These are phyloP conservation scores for Chaetomium sp. DNA, from an alignment of 2,329 filamentous ascomycete genomes.

Conservation along the genomic window DNA sequence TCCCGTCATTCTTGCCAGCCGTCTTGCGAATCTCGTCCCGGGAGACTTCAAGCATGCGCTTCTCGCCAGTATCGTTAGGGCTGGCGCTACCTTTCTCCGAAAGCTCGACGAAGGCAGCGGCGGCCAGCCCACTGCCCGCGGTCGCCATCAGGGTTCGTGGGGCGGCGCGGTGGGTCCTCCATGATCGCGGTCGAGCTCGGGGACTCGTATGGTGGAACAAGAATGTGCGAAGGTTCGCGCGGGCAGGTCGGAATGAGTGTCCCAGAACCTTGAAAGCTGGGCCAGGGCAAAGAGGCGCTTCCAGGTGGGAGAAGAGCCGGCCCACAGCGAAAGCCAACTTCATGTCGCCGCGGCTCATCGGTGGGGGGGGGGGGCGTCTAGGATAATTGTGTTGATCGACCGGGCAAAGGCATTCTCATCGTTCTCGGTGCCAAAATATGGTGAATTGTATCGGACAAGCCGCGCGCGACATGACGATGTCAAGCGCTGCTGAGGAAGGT, in stretches of 20 bases:
- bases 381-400: slow-evolving; percentile 10
- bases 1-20: slow-evolving; percentile 62
- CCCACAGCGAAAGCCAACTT: slow-evolving; percentile 29
- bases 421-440: slow-evolving; percentile 5
- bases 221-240: slow-evolving; percentile 13
- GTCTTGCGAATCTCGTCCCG: slow-evolving; percentile 73
- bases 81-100: slow-evolving; percentile 57
- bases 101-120: slow-evolving; percentile 59
- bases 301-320: slow-evolving; percentile 30
- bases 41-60: slow-evolving; percentile 83
- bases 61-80: slow-evolving; percentile 68
- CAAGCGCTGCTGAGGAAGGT: background rate
- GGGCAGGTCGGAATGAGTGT: slow-evolving; percentile 7
- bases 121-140: slow-evolving; percentile 51
- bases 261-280: background rate
- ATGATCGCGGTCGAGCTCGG: slow-evolving; percentile 21
- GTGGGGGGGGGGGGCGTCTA: slow-evolving; percentile 12
- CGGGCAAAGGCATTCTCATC: slow-evolving; percentile 26
- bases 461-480: slow-evolving; percentile 26
- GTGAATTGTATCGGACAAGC: background rate
- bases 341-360: slow-evolving; percentile 31
- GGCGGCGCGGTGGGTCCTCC: slow-evolving; percentile 18
- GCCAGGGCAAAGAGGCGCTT: slow-evolving; percentile 20
- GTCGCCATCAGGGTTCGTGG: slow-evolving; percentile 26
- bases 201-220: background rate